phyloP scores from a whole-genome alignment of 2,329 filamentous ascomycete species.

The Neophaeococcomyces aloes region DNA sequence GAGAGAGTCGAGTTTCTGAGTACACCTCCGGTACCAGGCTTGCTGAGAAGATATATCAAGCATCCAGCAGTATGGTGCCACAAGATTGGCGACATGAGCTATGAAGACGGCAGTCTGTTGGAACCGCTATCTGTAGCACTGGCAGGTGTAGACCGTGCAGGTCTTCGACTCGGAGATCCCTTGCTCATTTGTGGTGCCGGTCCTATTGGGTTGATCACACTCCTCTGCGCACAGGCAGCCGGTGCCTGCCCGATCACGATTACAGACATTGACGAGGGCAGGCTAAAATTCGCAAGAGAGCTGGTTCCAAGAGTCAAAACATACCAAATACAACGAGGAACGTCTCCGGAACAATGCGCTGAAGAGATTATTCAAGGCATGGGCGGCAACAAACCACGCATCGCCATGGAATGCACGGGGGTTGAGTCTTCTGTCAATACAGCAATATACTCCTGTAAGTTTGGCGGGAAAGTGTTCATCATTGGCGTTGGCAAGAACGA shows the following conservation, averaged over 20 bases:
- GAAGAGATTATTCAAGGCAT: conserved; percentile 58
- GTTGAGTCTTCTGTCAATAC: conserved; percentile 79
- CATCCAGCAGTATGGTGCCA: conserved; percentile 93
- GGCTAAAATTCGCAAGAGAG: conserved; percentile 73
- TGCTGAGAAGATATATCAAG: conserved; percentile 86
- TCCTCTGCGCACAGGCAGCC: conserved; percentile 73
- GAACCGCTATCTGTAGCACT: conserved; percentile 85
- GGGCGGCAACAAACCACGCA: conserved; percentile 66
- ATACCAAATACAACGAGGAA: conserved; percentile 41
- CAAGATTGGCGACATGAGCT: conserved; percentile 87
- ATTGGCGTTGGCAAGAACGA: conserved; percentile 93
- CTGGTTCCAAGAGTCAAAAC: conserved; percentile 70
- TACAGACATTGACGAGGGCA: conserved; percentile 83
- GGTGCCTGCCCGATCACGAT: conserved; percentile 86
- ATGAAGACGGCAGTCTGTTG: conserved; percentile 79
- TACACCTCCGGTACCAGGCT: conserved; percentile 77
- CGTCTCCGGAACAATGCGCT: conserved; percentile 57
- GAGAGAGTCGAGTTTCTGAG: conserved; percentile 63
- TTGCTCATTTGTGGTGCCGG: conserved; percentile 86
- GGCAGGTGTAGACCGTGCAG: conserved; percentile 74
- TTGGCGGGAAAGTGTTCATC: conserved; percentile 93
- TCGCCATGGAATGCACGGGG: conserved; percentile 87
- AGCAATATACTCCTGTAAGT: conserved; percentile 83
- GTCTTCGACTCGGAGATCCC: conserved; percentile 71
- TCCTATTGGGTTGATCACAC: conserved; percentile 81